Evolutionary conservation across 257 asterid species (phyloP).

Genomic region (Capsicum baccatum): DNA sequence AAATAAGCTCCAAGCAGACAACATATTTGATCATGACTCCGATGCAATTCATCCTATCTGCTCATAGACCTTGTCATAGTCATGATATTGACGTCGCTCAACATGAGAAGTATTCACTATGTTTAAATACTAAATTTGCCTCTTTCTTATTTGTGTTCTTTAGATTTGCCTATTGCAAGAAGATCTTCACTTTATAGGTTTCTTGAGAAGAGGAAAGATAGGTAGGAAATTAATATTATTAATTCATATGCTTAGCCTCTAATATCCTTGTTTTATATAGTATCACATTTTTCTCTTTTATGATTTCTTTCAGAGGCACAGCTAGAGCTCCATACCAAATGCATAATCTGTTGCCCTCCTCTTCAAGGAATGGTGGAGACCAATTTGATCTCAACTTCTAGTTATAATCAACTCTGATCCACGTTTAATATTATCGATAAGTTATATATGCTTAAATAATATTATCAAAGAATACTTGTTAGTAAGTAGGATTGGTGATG

Average conservation of each 20-base stretch:
- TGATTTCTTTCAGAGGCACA: slow-evolving; percentile 20
- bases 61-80: no score
- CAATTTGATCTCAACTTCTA: slow-evolving; percentile 33
- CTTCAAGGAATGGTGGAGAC: slow-evolving; percentile 10
- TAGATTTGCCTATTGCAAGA: slow-evolving; percentile 42
- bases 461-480: neutral
- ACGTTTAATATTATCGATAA: neutral
- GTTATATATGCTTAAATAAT: no score
- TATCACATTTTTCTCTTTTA: neutral
- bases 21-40: no score
- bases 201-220: slow-evolving; percentile 65
- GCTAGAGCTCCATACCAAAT: slow-evolving; percentile 33
- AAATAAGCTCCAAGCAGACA: no score
- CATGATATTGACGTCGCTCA: no score
- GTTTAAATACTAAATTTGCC: neutral
- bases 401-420: neutral
- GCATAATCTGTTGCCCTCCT: neutral
- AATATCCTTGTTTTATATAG: neutral
- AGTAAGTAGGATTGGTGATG: neutral
- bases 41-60: no score
- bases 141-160: neutral
- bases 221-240: neutral
- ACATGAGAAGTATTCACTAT: no score
- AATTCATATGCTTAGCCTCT: neutral
- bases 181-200: slow-evolving; percentile 61